Percentiles rank a stretch among this genome's conserved stretches.
phyloP scores from a whole-genome alignment of 2,329 filamentous ascomycete genomes.

The Anthostomella pinea region DNA sequence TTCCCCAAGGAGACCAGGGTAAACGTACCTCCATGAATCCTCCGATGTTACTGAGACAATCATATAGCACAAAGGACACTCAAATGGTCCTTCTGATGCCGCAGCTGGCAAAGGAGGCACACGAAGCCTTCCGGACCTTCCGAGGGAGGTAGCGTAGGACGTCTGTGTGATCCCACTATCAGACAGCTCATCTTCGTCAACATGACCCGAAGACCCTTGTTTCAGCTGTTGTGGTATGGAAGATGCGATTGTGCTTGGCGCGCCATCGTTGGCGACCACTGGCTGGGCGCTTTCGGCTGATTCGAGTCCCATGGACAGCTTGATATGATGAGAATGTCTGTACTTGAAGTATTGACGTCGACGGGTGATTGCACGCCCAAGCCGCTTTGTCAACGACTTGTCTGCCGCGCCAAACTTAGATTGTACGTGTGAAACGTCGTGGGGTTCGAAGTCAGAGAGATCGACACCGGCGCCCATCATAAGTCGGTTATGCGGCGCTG shows the following conservation, averaged over 20 bases:
- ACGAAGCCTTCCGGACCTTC: neutral
- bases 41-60: slow-evolving; percentile 37
- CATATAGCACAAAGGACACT: slow-evolving; percentile 13
- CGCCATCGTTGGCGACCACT: slow-evolving; percentile 1
- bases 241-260: slow-evolving; percentile 7
- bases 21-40: too few relatives aligned
- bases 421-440: slow-evolving; percentile 4
- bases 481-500: slow-evolving; percentile 6
- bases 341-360: slow-evolving; percentile 14
- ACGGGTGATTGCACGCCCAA: slow-evolving; percentile 7
- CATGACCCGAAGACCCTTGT: neutral
- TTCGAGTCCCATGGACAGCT: neutral
- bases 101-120: slow-evolving; percentile 3
- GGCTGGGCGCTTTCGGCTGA: neutral
- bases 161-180: slow-evolving; percentile 3
- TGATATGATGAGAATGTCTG: slow-evolving; percentile 6
- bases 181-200: slow-evolving; percentile 2
- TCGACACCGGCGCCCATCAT: slow-evolving; percentile 1
- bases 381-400: neutral
- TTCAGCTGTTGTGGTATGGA: slow-evolving; percentile 5
- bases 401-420: neutral
- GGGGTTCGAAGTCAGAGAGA: slow-evolving; percentile 3
- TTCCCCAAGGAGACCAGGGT: too few relatives aligned
- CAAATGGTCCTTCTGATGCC: slow-evolving; percentile 4
- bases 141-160: slow-evolving; percentile 3